phyloP scores from a whole-genome alignment of 768 basidiomycete species.

The Artomyces pyxidatus region DNA sequence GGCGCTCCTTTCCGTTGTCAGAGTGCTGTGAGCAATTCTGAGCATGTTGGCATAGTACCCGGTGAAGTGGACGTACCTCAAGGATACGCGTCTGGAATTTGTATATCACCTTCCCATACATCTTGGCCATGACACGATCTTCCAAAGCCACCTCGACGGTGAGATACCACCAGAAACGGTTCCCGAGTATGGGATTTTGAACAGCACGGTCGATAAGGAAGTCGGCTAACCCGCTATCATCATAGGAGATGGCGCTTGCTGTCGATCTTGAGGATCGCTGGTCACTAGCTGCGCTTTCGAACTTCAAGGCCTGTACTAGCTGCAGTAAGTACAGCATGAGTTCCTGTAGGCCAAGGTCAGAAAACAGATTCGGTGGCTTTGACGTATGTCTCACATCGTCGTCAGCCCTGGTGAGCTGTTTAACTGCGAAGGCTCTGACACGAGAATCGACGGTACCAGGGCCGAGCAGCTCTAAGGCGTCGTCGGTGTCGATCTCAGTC shows the following conservation, averaged over 20 bases:
- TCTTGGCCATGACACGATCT: slow-evolving; percentile 31
- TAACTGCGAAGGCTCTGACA: slow-evolving; percentile 90
- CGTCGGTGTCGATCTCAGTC: slow-evolving; percentile 96
- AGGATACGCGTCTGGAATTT: slow-evolving; percentile 84
- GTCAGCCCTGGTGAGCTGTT: slow-evolving; percentile 82
- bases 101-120: slow-evolving; percentile 51
- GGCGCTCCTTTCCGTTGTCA: slow-evolving; percentile 71
- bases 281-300: slow-evolving; percentile 77
- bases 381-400: too few species aligned
- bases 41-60: too few species aligned
- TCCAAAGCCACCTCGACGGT: slow-evolving; percentile 93
- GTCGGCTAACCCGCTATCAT: slow-evolving; percentile 89
- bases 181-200: slow-evolving; percentile 76
- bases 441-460: slow-evolving; percentile 86
- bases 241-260: slow-evolving; percentile 72
- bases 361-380: neutral
- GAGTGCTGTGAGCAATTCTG: slow-evolving; percentile 39
- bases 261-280: slow-evolving; percentile 68
- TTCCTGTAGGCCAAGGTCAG: slow-evolving; percentile 47
- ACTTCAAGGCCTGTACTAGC: slow-evolving; percentile 95
- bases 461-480: slow-evolving; percentile 90
- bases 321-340: slow-evolving; percentile 88
- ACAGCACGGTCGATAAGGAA: slow-evolving; percentile 86
- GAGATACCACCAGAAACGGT: slow-evolving; percentile 94
- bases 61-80: slow-evolving; percentile 47